These are phyloP conservation scores for Apophysomyces ossiformis DNA, from an alignment of 371 early-diverging fungal genomes.

Conservation along the genomic window DNA sequence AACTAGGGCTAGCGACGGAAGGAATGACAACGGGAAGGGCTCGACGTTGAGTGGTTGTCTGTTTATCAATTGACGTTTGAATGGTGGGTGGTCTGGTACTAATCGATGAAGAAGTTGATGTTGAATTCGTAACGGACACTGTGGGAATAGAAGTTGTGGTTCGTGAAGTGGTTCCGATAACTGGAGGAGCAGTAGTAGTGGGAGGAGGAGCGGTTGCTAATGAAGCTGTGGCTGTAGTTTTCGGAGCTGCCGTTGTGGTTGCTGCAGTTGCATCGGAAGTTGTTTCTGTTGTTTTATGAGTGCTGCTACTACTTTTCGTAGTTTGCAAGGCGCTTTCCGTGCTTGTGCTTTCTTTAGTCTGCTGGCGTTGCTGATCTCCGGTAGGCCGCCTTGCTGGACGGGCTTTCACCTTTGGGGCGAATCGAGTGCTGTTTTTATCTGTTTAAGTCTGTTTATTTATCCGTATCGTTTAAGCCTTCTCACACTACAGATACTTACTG, in stretches of 20 bases:
- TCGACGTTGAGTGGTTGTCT: background rate
- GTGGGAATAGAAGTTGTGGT: background rate
- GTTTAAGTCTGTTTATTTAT: background rate
- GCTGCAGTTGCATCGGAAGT: background rate
- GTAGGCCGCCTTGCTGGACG: constrained; percentile 13
- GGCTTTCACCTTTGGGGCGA: constrained; percentile 33
- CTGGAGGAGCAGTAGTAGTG: background rate
- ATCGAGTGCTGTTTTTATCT: constrained; percentile 36
- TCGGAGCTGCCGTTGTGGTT: background rate
- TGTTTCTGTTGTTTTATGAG: background rate
- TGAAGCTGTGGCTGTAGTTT: background rate
- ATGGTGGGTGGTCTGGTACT: background rate
- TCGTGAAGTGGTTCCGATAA: background rate
- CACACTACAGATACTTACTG: constrained; percentile 20
- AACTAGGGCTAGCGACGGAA: background rate
- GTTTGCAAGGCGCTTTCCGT: too few species aligned
- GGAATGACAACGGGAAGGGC: constrained; percentile 3
- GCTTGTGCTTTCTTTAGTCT: background rate
- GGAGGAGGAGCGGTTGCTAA: too few species aligned
- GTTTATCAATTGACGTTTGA: background rate
- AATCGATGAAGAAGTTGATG: background rate
- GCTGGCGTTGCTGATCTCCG: background rate
- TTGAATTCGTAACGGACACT: too few species aligned
- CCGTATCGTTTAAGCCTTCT: background rate
- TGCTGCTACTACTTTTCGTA: too few species aligned